These are phyloP conservation scores for Aspergillus avenaceus DNA, from an alignment of 495 filamentous ascomycete species.

Conservation along the genomic window DNA sequence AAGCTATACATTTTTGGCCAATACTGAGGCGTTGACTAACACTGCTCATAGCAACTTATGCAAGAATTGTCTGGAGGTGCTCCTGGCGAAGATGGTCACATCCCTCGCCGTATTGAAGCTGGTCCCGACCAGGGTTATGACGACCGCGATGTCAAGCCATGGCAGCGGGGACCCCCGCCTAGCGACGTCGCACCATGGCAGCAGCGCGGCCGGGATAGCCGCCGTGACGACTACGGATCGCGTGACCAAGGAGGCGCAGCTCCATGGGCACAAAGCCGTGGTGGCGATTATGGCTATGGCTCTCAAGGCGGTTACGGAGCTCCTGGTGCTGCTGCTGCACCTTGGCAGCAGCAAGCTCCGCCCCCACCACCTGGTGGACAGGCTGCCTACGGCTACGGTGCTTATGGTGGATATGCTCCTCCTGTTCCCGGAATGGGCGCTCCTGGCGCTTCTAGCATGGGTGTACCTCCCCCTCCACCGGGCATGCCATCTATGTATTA, in stretches of 20 bases:
- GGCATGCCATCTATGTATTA: conserved; percentile 66
- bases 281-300: conserved; percentile 50
- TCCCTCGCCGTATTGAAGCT: conserved; percentile 80
- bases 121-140: conserved; percentile 59
- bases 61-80: conserved; percentile 84
- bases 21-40: conserved; percentile 20
- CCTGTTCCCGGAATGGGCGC: conserved; percentile 55
- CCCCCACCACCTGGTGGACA: conserved; percentile 48
- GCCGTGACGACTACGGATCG: conserved; percentile 49
- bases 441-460: conserved; percentile 60
- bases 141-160: conserved; percentile 70
- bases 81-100: conserved; percentile 57
- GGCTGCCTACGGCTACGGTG: conserved; percentile 49
- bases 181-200: conserved; percentile 80
- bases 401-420: conserved; percentile 54
- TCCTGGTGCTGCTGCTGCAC: conserved; percentile 58
- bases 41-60: conserved; percentile 79
- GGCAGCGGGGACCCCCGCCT: conserved; percentile 76
- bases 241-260: conserved; percentile 42
- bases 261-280: conserved; percentile 50
- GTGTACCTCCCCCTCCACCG: conserved; percentile 64
- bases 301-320: conserved; percentile 29
- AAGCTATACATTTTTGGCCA: conserved; percentile 29
- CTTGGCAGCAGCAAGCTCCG: conserved; percentile 59
- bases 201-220: conserved; percentile 55